phyloP scores from a whole-genome alignment of 2,329 filamentous ascomycete genomes.

The Aureobasidium musti region DNA sequence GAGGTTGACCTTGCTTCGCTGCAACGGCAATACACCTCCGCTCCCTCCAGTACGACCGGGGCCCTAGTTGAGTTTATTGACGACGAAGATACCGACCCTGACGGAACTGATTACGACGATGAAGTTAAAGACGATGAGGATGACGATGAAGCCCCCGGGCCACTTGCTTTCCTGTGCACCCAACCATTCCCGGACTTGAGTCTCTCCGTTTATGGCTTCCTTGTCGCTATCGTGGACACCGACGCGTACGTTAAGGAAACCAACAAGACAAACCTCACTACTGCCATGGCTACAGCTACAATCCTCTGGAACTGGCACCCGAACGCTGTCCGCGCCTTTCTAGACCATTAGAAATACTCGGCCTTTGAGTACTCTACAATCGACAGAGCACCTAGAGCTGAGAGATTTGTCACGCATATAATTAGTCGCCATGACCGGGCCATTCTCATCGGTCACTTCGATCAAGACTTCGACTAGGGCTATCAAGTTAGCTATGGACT shows the following conservation, averaged over 20 bases:
- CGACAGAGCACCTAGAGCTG: background rate
- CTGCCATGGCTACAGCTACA: background rate
- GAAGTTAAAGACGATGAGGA: background rate
- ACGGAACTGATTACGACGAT: background rate
- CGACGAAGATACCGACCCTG: background rate
- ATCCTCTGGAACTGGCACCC: constrained; percentile 16
- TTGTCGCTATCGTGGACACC: background rate
- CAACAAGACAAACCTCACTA: background rate
- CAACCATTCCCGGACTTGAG: background rate
- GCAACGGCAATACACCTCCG: background rate
- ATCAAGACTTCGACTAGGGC: background rate
- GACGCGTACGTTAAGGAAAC: background rate
- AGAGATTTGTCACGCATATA: background rate
- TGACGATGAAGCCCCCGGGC: background rate
- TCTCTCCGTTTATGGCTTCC: background rate
- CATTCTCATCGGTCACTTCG: background rate
- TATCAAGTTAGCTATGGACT: background rate
- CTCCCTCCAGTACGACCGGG: background rate
- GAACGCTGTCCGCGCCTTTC: constrained; percentile 14
- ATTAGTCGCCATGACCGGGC: background rate
- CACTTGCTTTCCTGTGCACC: background rate
- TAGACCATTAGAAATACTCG: background rate
- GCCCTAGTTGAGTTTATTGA: background rate
- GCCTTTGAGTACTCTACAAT: background rate
- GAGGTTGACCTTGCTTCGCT: too few relatives aligned